Base-by-base conservation (phyloP, 768 basidiomycete genomes). In the Lentinula aciculospora region DNA sequence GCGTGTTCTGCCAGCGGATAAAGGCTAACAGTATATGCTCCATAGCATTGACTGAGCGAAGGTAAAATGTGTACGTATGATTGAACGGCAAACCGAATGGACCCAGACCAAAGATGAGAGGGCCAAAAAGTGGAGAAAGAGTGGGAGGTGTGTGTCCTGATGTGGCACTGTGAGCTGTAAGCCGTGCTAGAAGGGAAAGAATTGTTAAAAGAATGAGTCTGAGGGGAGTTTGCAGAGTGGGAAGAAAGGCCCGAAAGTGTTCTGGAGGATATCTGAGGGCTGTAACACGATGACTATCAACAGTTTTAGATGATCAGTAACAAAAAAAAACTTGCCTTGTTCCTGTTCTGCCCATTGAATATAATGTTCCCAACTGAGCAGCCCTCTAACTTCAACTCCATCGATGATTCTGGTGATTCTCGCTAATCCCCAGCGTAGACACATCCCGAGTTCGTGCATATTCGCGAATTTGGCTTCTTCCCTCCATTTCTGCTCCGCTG, bases 21-120 rank as follows among this genome's bases (percentile, higher is more conserved):
- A 88, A 96, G 0, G 92, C 81, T 12, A 98, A 81, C n/a, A 98
- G 75, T 49, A 99, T 76, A 63, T 99, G 96, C 67, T 99, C 96
- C 64, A 89, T 90, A 1, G 95, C 96, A 34, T 86, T 84, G 3
- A 88, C 86, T 15, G 91, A 80, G 45, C 89, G 86, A 31, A 96
- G 82, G 68, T 93, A 98, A 61, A 79, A 76, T 21, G 75, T 66
- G 67, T 90, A 91, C 7, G 82, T 80, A 55, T 75, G 75, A 56
- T 80, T 74, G 72, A 86, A 82, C 7, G 36, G 36, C 40, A 39
- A 21, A 0, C 39, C 40, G 12, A 55, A 32, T 5, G 62, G 62
- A 15, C 60, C 57, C 19, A 95, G 81, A 54, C 94, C 94, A 62
- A 98, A 98, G 47, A 98, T 72, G 25, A 96, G 75, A 1, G 94